Evolutionary conservation across 2,329 filamentous ascomycete species (phyloP), one percentile per base, ranked within the genome.

Genomic region (Zymoseptoria ardabiliae): DNA sequence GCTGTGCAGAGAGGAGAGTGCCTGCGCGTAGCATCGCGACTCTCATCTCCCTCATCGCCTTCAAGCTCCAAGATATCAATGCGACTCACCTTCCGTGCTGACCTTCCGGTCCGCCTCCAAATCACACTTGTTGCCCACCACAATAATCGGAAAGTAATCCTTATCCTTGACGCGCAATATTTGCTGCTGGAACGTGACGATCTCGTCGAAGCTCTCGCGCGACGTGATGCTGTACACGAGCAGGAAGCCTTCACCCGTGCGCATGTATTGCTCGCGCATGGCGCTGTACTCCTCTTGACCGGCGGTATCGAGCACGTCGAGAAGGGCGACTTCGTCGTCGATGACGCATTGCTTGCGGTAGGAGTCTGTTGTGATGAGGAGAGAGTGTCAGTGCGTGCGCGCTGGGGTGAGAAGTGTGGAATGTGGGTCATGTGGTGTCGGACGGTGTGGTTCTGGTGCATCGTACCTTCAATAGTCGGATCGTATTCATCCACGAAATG

Each of bases 401-500:
- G 20, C 41, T 7, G 23, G 5, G 23, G 8, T 25, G 23, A 7
- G 45, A 25, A 21, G 22, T 8, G 9, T 19, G 7, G 55, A 19
- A 41, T 41, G 20, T 21, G 60, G 25, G 22, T 13, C 8, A 54
- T 48, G 19, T 56, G 28, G 21, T 25, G 54, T 17, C 53, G 56
- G 17, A 62, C 35, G 50, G 35, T 25, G 56, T 54, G 19, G 19
- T 58, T 25, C 23, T 4, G 19, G 56, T 41, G 50, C 62, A 76
- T 25, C 82, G 69, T 77, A 92, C 94, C 94, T 89, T 99, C 94
- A 73, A 99, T 97, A 71, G 94, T 99, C 59, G 94, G 94, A 78
- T 99, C 94, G 78, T 99, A 99, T 78, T 97, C 94, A 77, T 97
- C 94, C 74, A 97, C 93, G 81, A 99, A 99, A 77, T 99, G 94